Evolutionary conservation across 306 rosid species (phyloP), one percentile per base, ranked within the genome.

Genomic region (Biancaea sappan): DNA sequence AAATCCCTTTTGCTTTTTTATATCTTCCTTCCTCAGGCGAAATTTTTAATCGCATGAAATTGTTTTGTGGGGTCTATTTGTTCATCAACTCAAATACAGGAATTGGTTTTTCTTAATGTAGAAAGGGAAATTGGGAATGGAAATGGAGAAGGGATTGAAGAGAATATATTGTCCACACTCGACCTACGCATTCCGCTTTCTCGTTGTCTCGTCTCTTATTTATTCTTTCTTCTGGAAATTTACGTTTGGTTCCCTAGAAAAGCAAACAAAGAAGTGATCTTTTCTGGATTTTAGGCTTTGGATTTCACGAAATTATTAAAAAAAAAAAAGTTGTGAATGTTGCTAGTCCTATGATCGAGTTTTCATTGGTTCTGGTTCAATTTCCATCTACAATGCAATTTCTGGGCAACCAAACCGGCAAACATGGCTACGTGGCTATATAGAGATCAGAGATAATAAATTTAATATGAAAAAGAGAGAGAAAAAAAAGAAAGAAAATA

Each of bases 111-210:
- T 37, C 34, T 47, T 14, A 8, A 47, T 5, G 71, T 57, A 64
- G 66, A 40, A 38, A 19, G 21, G 14, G 56, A 12, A 44, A 44
- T 8, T n/a, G 50, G 7, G 28, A 50, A 66, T 8, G 14, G 71
- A 26, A 34, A 91, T 88, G 97, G 81, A 79, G 72, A 84, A 60
- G 89, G 72, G 16, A 46, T 89, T 6, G 94, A 88, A 72, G 97
- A 86, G 64, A 89, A 80, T 81, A 85, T 89, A 22, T 75, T 94
- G 77, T 91, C 96, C 13, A 85, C 89, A 59, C 83, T 94, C 63
- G 92, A 85, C 90, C 16, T 82, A 81, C 29, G 71, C 37, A 24
- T 38, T 72, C 66, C 57, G 4, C 0, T 6, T 8, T 26, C 19
- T n/a, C n/a, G n/a, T 40, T 31, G 9, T 28, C 12, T 40, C 22